phyloP scores from a whole-genome alignment of 1,139 yeast genomes.

The Geotrichum reessii region DNA sequence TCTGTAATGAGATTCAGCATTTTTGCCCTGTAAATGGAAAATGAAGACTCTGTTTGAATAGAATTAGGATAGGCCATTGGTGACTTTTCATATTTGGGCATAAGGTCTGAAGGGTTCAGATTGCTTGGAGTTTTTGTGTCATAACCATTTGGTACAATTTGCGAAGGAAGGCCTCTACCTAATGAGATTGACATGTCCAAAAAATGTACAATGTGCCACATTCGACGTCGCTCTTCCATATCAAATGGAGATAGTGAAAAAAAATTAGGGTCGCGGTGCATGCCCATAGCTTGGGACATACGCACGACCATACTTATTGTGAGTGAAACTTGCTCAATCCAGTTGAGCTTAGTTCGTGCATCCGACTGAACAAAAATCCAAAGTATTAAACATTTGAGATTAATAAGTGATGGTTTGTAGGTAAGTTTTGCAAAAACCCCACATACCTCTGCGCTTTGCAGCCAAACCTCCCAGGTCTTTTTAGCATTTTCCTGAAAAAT shows the following conservation, averaged over 20 bases:
- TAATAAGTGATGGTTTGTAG: conserved; percentile 31
- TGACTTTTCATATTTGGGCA: conserved; percentile 1
- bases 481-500: conserved; percentile 20
- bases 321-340: conserved; percentile 31
- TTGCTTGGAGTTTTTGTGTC: conserved; percentile 31
- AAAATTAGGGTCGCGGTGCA: conserved; percentile 36
- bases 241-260: conserved; percentile 32
- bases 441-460: conserved; percentile 31
- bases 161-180: conserved; percentile 33
- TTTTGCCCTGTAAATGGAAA: conserved; percentile 6
- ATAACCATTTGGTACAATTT: conserved; percentile 26
- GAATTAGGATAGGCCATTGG: conserved; percentile 20
- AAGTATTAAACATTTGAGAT: conserved; percentile 30
- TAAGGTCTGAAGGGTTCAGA: conserved; percentile 23
- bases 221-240: conserved; percentile 32
- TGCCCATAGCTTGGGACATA: conserved; percentile 34
- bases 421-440: conserved; percentile 30
- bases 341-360: conserved; percentile 23
- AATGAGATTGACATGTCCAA: conserved; percentile 30
- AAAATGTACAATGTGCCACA: conserved; percentile 30
- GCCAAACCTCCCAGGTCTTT: conserved; percentile 30
- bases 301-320: conserved; percentile 30
- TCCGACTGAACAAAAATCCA: conserved; percentile 31
- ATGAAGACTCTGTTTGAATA: conserved; percentile 7
- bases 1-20: conserved; percentile 3